Conservation (phyloP, 2,329 filamentous ascomycete genomes). For the Ciborinia camelliae region DNA sequence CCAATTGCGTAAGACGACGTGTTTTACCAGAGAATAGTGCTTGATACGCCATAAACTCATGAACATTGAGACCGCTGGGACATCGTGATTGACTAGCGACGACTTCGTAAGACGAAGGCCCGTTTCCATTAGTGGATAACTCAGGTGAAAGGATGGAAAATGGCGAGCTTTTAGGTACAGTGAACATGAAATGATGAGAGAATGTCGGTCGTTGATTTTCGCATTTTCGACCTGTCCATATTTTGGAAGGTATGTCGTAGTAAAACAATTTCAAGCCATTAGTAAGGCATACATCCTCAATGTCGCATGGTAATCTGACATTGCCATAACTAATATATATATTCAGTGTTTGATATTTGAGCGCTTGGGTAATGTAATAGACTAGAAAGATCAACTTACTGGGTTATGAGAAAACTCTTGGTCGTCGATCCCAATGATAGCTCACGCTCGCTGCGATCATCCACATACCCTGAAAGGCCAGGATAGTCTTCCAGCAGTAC, state of each 20-base stretch:
- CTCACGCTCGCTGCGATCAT: neutral
- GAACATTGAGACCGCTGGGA: conserved; percentile 44
- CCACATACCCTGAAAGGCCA: neutral
- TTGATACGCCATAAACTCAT: conserved; percentile 49
- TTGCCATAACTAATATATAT: conserved; percentile 17
- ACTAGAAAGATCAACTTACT: conserved; percentile 20
- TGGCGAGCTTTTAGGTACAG: conserved; percentile 36
- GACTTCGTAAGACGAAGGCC: conserved; percentile 42
- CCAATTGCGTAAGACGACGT: conserved; percentile 47
- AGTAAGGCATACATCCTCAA: conserved; percentile 32
- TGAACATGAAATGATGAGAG: conserved; percentile 38
- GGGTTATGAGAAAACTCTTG: conserved; percentile 37
- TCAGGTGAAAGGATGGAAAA: conserved; percentile 27
- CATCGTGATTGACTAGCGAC: conserved; percentile 47
- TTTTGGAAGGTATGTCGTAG: conserved; percentile 32
- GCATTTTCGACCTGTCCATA: conserved; percentile 33
- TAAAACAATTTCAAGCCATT: conserved; percentile 35
- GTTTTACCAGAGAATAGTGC: conserved; percentile 43
- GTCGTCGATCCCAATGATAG: conserved; percentile 36
- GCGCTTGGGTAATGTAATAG: too few species aligned
- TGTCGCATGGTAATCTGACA: conserved; percentile 25
- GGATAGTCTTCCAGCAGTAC: neutral
- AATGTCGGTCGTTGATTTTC: conserved; percentile 31
- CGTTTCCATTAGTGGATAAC: conserved; percentile 26
- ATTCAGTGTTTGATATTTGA: neutral